Evolutionary conservation across 345 rosid species (phyloP).

Genomic region (Ceriops decandra): DNA sequence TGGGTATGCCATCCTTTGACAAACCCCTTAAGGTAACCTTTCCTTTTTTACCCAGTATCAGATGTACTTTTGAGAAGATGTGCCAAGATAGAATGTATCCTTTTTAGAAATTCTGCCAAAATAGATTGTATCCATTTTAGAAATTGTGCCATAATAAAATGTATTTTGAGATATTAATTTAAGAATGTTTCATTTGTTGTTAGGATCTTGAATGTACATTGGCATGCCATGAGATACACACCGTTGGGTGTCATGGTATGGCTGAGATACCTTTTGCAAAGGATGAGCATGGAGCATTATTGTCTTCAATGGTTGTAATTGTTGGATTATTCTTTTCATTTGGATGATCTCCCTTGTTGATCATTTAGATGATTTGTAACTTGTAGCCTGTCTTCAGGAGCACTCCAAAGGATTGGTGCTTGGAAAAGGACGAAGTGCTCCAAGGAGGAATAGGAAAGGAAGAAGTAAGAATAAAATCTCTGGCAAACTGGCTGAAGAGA

Average conservation of each 20-base stretch:
- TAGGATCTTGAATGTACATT: conserved; percentile 34
- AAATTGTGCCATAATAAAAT: not conserved
- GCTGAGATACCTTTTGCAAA: conserved; percentile 26
- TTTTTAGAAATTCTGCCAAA: too few species aligned
- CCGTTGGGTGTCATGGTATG: conserved; percentile 38
- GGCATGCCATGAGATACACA: conserved; percentile 27
- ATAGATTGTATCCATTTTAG: not conserved
- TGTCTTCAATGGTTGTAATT: conserved; percentile 33
- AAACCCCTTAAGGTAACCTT: conserved; percentile 50
- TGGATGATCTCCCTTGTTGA: conserved; percentile 23
- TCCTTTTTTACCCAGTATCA: conserved; percentile 11
- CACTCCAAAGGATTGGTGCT: conserved; percentile 42
- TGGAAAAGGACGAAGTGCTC: conserved; percentile 45
- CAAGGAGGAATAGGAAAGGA: conserved; percentile 60
- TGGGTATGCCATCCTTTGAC: conserved; percentile 23
- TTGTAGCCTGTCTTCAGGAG: conserved; percentile 60
- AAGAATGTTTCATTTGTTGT: conserved; percentile 17
- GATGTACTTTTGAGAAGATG: not conserved
- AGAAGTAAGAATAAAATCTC: conserved; percentile 52
- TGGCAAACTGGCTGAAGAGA: conserved; percentile 29
- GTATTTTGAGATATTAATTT: conserved; percentile 3
- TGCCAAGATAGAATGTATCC: not conserved
- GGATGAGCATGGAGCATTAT: conserved; percentile 32
- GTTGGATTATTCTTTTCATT: conserved; percentile 29
- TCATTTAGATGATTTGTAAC: conserved; percentile 38